Evolutionary conservation across 768 basidiomycete species (phyloP), one percentile per base, ranked within the genome.

Genomic region (Amanita subjunquillea): DNA sequence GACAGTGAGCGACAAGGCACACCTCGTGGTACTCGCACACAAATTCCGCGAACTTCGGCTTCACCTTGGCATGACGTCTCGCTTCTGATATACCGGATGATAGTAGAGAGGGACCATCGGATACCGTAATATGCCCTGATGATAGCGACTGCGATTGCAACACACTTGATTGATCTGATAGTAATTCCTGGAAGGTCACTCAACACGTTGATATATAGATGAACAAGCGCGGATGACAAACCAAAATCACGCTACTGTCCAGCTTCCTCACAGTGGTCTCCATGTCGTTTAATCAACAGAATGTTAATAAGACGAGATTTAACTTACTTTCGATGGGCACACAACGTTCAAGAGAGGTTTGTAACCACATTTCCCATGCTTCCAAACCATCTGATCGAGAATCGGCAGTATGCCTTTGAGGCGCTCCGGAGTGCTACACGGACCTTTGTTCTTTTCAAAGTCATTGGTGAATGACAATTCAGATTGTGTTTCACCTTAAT

Each of bases 1-100:
- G 1, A 39, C 6, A 6, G 13, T 15, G n/a, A 42, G 13, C 3
- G 30, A 32, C 29, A 1, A 43, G 41, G 56, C 69, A 9, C 39
- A 88, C 90, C 72, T 90, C 84, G 6, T 68, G 58, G 55, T 82
- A 65, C 49, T 69, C 74, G 59, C 85, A 92, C 1, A 79, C 72
- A 62, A 87, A 93, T 50, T 93, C 87, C 0, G 76, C 72, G 60
- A 92, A 91, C n/a, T 78, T 76, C 10, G 89, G 90, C 63, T 90
- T 92, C 48, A 67, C 55, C 49, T 67, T 69, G 1, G 67, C 69
- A 29, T 76, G 65, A 30, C 68, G 63, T 57, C 60, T 69, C 13
- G 51, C 51, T 39, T 53, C 51, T 4, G 50, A 51, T 22, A 51
- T 17, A 13, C 41, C 50, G 22, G 69, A 63, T 30, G 76, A 64